These are phyloP conservation scores for Daldinia eschscholtzii DNA, from an alignment of 2,329 filamentous ascomycete genomes.

Conservation along the genomic window DNA sequence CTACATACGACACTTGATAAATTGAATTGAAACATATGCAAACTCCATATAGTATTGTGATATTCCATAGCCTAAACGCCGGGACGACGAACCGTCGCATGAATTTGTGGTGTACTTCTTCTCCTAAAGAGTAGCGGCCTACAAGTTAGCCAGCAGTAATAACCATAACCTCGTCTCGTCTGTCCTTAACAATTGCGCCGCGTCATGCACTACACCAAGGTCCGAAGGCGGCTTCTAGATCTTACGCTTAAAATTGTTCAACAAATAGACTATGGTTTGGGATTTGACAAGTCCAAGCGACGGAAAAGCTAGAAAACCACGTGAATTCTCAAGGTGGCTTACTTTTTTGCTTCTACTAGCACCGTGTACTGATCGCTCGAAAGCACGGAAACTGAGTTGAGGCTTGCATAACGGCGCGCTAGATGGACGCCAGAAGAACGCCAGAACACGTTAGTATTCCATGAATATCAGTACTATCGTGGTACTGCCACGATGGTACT, in stretches of 20 bases:
- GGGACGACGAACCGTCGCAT: slow-evolving; percentile 18
- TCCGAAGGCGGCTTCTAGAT: slow-evolving; percentile 14
- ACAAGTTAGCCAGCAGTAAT: background rate
- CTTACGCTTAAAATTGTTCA: slow-evolving; percentile 20
- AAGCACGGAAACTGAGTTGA: slow-evolving; percentile 35
- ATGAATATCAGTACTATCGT: background rate
- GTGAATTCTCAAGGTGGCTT: slow-evolving; percentile 38
- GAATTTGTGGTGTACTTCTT: background rate
- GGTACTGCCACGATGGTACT: background rate
- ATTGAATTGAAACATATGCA: slow-evolving; percentile 38
- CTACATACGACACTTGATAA: slow-evolving; percentile 11
- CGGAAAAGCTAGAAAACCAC: slow-evolving; percentile 37
- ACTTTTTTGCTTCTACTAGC: slow-evolving; percentile 26
- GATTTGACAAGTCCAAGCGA: slow-evolving; percentile 35
- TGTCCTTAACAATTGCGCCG: background rate
- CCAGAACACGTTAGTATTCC: slow-evolving; percentile 36
- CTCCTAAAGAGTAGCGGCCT: slow-evolving; percentile 5
- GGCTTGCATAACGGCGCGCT: slow-evolving; percentile 43
- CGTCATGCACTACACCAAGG: slow-evolving; percentile 18
- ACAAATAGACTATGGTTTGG: slow-evolving; percentile 13
- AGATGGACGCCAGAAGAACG: slow-evolving; percentile 43
- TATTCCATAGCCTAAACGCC: slow-evolving; percentile 23
- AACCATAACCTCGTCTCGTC: too few species aligned
- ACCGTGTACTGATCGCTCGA: slow-evolving; percentile 30
- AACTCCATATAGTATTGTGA: slow-evolving; percentile 26